These are phyloP conservation scores for Yamadazyma atlantica DNA, from an alignment of 1,139 yeast genomes.

Conservation along the genomic window DNA sequence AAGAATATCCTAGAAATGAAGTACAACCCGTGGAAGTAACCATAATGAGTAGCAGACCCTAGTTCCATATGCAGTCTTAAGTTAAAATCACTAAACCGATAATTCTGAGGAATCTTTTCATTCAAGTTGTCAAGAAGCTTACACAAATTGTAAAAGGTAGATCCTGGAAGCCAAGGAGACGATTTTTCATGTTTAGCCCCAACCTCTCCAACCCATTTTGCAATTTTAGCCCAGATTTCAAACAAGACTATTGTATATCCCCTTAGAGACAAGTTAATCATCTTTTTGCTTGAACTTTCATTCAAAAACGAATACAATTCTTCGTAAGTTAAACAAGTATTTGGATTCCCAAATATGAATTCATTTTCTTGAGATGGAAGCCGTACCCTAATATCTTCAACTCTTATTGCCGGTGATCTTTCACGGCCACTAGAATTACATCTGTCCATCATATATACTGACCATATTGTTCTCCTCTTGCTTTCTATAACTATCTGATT, in stretches of 20 bases:
- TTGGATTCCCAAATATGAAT: constrained; percentile 22
- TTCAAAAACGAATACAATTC: constrained; percentile 14
- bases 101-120: constrained; percentile 21
- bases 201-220: constrained; percentile 36
- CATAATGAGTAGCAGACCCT: constrained; percentile 33
- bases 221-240: constrained; percentile 33
- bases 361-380: constrained; percentile 26
- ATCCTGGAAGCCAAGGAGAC: constrained; percentile 28
- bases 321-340: constrained; percentile 15
- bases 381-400: constrained; percentile 23
- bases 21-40: constrained; percentile 35
- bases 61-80: constrained; percentile 31
- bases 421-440: constrained; percentile 39
- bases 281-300: neutral
- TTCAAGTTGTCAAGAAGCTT: constrained; percentile 21
- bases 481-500: constrained; percentile 25
- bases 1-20: constrained; percentile 32
- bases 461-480: constrained; percentile 38
- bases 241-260: constrained; percentile 28
- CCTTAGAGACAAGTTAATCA: constrained; percentile 7
- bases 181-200: constrained; percentile 23
- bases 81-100: constrained; percentile 25
- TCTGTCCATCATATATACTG: constrained; percentile 43
- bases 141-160: constrained; percentile 24
- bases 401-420: constrained; percentile 29